These are phyloP conservation scores for Mycena kentingensis DNA, from an alignment of 768 basidiomycete species.

Conservation along the genomic window DNA sequence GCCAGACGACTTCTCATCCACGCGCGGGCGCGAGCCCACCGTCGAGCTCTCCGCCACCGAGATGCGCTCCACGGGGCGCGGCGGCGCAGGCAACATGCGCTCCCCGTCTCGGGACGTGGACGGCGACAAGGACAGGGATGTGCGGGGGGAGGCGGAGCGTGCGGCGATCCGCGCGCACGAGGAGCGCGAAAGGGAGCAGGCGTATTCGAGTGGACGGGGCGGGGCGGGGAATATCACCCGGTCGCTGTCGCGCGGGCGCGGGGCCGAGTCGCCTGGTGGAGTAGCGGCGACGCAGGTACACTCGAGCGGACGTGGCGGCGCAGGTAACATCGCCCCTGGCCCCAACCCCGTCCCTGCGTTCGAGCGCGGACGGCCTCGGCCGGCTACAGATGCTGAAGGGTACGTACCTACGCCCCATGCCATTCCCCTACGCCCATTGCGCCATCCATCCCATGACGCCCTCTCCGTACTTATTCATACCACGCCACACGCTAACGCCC, in stretches of 20 bases:
- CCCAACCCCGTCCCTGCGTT: constrained; percentile 24
- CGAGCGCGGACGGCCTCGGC: constrained; percentile 28
- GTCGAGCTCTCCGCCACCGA: constrained; percentile 40
- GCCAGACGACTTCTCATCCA: constrained; percentile 56
- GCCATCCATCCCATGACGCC: too few relatives aligned
- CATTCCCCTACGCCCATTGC: too few relatives aligned
- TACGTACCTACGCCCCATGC: neutral
- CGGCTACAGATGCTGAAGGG: constrained; percentile 46
- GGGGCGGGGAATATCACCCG: constrained; percentile 65
- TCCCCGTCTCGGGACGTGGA: constrained; percentile 65
- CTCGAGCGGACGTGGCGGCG: constrained; percentile 65
- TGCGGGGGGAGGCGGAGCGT: constrained; percentile 38
- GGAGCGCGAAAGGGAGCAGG: constrained; percentile 28
- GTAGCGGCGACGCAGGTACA: constrained; percentile 30
- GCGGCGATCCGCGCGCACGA: constrained; percentile 41
- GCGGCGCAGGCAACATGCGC: constrained; percentile 84
- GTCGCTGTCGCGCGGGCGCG: constrained; percentile 53
- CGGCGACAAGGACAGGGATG: constrained; percentile 30
- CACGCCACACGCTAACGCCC: neutral
- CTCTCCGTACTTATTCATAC: neutral
- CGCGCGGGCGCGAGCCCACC: constrained; percentile 63
- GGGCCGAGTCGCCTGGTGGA: constrained; percentile 5
- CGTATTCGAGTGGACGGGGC: constrained; percentile 65
- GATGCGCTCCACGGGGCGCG: constrained; percentile 67
- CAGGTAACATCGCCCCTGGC: constrained; percentile 53